These are phyloP conservation scores for Beauveria scarabaeidicola DNA, from an alignment of 2,329 filamentous ascomycete species.

Conservation along the genomic window DNA sequence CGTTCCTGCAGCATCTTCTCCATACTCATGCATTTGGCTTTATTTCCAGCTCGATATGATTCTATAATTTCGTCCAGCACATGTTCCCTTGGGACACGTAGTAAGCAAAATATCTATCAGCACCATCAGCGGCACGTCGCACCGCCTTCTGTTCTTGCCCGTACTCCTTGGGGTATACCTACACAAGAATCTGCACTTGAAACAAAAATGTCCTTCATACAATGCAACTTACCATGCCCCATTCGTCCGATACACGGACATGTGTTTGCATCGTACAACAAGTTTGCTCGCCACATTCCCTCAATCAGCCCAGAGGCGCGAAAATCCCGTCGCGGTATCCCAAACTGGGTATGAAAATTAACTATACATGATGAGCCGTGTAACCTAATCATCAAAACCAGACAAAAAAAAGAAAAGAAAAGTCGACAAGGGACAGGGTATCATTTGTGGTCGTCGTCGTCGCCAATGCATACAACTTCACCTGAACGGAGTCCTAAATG, in stretches of 20 bases:
- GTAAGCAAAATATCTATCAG: neutral
- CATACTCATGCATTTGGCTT: constrained; percentile 6
- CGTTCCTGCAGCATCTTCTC: neutral
- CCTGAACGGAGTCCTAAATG: constrained; percentile 27
- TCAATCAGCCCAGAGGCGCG: neutral
- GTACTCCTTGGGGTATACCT: neutral
- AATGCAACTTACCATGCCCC: constrained; percentile 1
- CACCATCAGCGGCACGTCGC: constrained; percentile 1
- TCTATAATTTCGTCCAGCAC: neutral
- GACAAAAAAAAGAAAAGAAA: neutral
- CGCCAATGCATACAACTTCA: constrained; percentile 2
- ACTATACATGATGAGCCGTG: constrained; percentile 4
- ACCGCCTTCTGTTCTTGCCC: constrained; percentile 7
- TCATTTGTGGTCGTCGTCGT: neutral
- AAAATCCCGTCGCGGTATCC: neutral
- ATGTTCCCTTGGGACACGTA: neutral
- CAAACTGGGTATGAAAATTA: neutral
- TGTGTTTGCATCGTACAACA: constrained; percentile 8
- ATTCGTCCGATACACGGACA: neutral
- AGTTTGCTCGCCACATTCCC: neutral
- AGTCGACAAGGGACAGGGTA: neutral
- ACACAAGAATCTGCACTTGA: neutral
- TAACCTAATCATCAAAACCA: neutral
- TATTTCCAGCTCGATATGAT: constrained; percentile 3
- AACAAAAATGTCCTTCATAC: constrained; percentile 2